A percentile compares a stretch with the other conserved stretches of the same genome.
These are phyloP conservation scores for Corinectria fuckeliana DNA, from an alignment of 2,329 filamentous ascomycete species.

Conservation along the genomic window DNA sequence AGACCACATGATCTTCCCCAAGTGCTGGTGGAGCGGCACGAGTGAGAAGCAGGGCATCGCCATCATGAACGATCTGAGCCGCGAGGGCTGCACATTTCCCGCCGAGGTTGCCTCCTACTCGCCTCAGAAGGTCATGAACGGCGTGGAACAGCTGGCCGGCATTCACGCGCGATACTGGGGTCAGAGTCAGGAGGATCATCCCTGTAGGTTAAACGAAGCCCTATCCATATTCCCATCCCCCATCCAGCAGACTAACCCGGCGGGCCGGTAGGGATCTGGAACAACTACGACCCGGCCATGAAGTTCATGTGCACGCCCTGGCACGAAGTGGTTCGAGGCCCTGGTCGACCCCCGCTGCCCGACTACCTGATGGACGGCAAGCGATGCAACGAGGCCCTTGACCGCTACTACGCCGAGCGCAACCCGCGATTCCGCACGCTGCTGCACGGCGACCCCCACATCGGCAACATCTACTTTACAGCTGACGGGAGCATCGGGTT, in stretches of 20 bases:
- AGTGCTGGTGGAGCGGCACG: constrained; percentile 46
- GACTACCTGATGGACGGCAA: constrained; percentile 46
- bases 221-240: background rate
- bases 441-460: constrained; percentile 52
- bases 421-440: constrained; percentile 49
- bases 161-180: constrained; percentile 48
- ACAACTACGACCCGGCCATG: constrained; percentile 47
- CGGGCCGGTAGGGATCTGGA: constrained; percentile 39
- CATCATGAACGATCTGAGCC: constrained; percentile 46
- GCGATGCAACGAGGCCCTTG: constrained; percentile 44
- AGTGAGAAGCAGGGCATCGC: constrained; percentile 46
- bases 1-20: constrained; percentile 42
- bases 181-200: constrained; percentile 39
- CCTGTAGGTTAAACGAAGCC: constrained; percentile 22
- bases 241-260: background rate
- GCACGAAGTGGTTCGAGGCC: constrained; percentile 40
- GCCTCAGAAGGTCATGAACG: constrained; percentile 42
- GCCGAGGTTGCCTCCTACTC: constrained; percentile 41
- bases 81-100: constrained; percentile 44
- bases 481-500: constrained; percentile 45
- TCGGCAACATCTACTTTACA: constrained; percentile 52
- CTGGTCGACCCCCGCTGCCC: constrained; percentile 43
- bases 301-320: constrained; percentile 40
- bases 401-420: constrained; percentile 45
- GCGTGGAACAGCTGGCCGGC: constrained; percentile 48